Evolutionary conservation across 2,329 filamentous ascomycete genomes (phyloP), one percentile per base, ranked within the genome.

Genomic region (Biscogniauxia mediterranea): DNA sequence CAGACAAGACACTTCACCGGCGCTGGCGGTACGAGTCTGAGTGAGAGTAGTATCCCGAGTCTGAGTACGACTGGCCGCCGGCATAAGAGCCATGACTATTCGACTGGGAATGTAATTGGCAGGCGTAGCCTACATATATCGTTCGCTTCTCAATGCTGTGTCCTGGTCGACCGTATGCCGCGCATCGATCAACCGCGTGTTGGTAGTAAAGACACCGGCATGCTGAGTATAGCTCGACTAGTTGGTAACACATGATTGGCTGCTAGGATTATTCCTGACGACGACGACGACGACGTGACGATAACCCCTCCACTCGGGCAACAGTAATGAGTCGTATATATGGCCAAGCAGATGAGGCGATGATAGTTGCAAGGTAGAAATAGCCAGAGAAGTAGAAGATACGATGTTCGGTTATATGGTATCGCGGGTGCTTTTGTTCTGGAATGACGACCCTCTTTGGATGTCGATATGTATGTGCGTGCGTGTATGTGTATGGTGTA

Each of bases 161-260:
- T 54, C 89, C 89, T 55, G 86, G 85, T 62, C 89, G 87, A 63
- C 89, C 90, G 73, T 92, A 92, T 42, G 86, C 82, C 55, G 87
- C 81, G 74, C 93, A 97, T 63, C 90, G 89, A 72, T 97, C 93
- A 69, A 97, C 83, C 54, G 91, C 88, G 75, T 97, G 93, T 72
- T 89, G 84, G 81, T 94, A 92, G 81, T 97, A 96, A 69, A 94
- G 83, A 78, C 93, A 97, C 66, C 88, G 85, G 83, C 93, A 97
- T 59, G 89, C 91, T 59, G 92, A 88, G 81, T 93, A 97, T 61
- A 91, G 84, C 77, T 97, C 93, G 70, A 94, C 81, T 64, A 97
- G 79, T 78, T 93, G 91, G 73, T 92, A 93, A 73, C 93, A 97
- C 93, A 97, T 96, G 64, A 42, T 67, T 81, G 75, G 46, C n/a